A percentile compares a stretch with the other conserved stretches of the same genome.
phyloP scores from a whole-genome alignment of 306 rosid species.

The Malus domestica region ASM211411v1 NC_041797.1:17535001-17535500 shows the following conservation, averaged over 20 bases:
- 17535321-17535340: conserved; percentile 43
- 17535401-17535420: conserved; percentile 73
- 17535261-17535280: conserved; percentile 83
- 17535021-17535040: conserved; percentile 73
- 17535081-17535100: conserved; percentile 59
- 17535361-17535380: conserved; percentile 92
- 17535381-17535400: conserved; percentile 80
- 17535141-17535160: conserved; percentile 80
- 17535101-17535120: conserved; percentile 74
- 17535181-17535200: conserved; percentile 90
- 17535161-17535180: conserved; percentile 78
- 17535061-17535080: conserved; percentile 88
- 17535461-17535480: conserved; percentile 56
- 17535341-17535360: conserved; percentile 56
- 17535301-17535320: conserved; percentile 32
- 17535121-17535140: conserved; percentile 94
- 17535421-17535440: conserved; percentile 99
- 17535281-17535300: conserved; percentile 25
- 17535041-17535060: conserved; percentile 66
- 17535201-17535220: conserved; percentile 61
- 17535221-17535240: conserved; percentile 61
- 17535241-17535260: conserved; percentile 73
- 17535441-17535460: conserved; percentile 93
- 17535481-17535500: conserved; percentile 84
- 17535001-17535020: conserved; percentile 73